phyloP scores from a whole-genome alignment of 2,329 filamentous ascomycete species.

The Fusarium luffae region DNA sequence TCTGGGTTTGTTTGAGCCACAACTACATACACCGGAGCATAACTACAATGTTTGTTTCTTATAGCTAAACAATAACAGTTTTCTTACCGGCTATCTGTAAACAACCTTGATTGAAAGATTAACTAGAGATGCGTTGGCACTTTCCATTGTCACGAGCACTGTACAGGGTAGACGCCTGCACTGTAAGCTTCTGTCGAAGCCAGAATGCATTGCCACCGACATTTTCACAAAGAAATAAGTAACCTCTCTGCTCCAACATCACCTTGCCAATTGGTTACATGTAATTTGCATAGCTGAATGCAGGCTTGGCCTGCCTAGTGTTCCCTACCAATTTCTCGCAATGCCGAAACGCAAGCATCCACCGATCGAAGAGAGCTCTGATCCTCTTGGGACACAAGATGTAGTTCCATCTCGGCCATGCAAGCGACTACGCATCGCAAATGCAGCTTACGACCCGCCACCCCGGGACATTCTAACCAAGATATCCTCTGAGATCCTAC shows the following conservation, averaged over 20 bases:
- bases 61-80: background rate
- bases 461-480: constrained; percentile 71
- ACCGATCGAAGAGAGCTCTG: constrained; percentile 11
- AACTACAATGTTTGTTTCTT: background rate
- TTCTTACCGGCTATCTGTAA: background rate
- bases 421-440: constrained; percentile 41
- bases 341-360: constrained; percentile 46
- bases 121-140: background rate
- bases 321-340: background rate
- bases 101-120: background rate
- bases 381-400: background rate
- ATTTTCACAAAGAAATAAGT: constrained; percentile 24
- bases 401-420: constrained; percentile 20
- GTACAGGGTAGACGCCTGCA: constrained; percentile 37
- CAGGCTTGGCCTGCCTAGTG: constrained; percentile 29
- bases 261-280: background rate
- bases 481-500: constrained; percentile 87
- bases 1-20: background rate
- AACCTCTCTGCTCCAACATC: background rate
- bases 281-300: background rate
- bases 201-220: constrained; percentile 40
- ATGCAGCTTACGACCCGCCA: constrained; percentile 16
- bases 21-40: background rate
- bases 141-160: background rate
- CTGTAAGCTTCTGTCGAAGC: constrained; percentile 13